Evolutionary conservation across 306 rosid species (phyloP).

Genomic region (Cucurbita maxima): DNA sequence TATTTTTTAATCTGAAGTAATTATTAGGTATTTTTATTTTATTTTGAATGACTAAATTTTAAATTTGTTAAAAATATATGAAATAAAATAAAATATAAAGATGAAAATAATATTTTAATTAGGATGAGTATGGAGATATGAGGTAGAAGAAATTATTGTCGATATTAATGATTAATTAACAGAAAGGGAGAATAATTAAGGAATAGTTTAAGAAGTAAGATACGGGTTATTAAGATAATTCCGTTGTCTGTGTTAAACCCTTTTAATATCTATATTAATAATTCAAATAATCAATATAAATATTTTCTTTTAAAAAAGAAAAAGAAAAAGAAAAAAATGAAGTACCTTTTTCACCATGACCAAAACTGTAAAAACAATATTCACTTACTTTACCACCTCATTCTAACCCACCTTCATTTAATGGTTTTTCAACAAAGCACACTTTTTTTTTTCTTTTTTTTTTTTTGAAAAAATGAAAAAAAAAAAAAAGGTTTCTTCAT

Average conservation of each 20-base stretch:
- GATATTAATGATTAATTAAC: constrained; percentile 8
- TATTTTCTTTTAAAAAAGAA: too few species aligned
- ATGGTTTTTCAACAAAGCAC: too few species aligned
- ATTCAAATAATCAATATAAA: not conserved
- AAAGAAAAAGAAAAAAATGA: too few species aligned
- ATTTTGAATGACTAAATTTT: too few species aligned
- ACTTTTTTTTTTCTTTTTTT: too few species aligned
- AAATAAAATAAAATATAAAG: constrained; percentile 8
- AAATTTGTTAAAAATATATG: not conserved
- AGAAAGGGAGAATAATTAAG: constrained; percentile 26
- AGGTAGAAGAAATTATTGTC: constrained; percentile 2
- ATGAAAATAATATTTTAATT: constrained; percentile 7
- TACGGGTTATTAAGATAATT: constrained; percentile 11
- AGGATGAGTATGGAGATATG: constrained; percentile 18
- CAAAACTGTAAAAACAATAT: too few species aligned
- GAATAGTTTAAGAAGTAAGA: constrained; percentile 35
- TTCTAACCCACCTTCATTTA: too few species aligned
- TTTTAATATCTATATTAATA: not conserved
- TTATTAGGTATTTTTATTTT: too few species aligned
- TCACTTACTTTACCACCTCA: too few species aligned
- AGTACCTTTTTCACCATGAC: too few species aligned
- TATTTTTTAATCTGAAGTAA: not conserved
- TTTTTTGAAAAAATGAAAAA: too few species aligned
- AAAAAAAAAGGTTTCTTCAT: too few species aligned
- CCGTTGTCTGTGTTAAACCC: not conserved